Base-by-base conservation (phyloP, 768 basidiomycete genomes). In the Russula emetica region DNA sequence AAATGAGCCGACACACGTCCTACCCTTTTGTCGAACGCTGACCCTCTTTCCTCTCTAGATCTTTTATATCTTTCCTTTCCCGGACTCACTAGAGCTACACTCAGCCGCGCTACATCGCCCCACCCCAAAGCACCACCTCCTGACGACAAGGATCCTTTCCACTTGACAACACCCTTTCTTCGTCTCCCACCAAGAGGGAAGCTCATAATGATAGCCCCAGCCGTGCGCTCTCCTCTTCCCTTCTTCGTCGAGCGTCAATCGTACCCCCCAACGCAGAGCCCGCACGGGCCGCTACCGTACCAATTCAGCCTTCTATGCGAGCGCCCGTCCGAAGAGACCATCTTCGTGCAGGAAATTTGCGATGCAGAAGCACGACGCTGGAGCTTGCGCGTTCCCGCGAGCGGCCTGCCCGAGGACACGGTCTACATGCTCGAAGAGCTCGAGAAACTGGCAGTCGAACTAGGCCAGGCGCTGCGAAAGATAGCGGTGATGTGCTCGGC, bases 61-160 rank as follows among this genome's bases (percentile, higher is more conserved):
- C n/a, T n/a, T n/a, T n/a, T n/a, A n/a, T n/a, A n/a, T n/a, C n/a
- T n/a, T n/a, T n/a, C n/a, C n/a, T n/a, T n/a, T n/a, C n/a, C n/a
- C n/a, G n/a, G n/a, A n/a, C n/a, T n/a, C n/a, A n/a, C n/a, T n/a
- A n/a, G n/a, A n/a, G n/a, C n/a, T n/a, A n/a, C n/a, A n/a, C n/a
- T n/a, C n/a, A n/a, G n/a, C n/a, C n/a, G n/a, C n/a, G n/a, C n/a
- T n/a, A n/a, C n/a, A n/a, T n/a, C n/a, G n/a, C n/a, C n/a, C n/a
- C n/a, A n/a, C n/a, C n/a, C n/a, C n/a, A n/a, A n/a, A n/a, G n/a
- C n/a, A n/a, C n/a, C n/a, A n/a, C n/a, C n/a, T n/a, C n/a, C n/a
- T n/a, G n/a, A n/a, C n/a, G n/a, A 62, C 16, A 64, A 68, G 22
- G 67, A 66, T 36, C 67, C 61, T 3, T 68, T 68, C 58, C 50